A percentile compares a stretch with the other conserved stretches of the same genome.
Evolutionary conservation across 1,284 basidiomycete genomes (phyloP).

Genomic region (Rhizopogon hawkerae): DNA sequence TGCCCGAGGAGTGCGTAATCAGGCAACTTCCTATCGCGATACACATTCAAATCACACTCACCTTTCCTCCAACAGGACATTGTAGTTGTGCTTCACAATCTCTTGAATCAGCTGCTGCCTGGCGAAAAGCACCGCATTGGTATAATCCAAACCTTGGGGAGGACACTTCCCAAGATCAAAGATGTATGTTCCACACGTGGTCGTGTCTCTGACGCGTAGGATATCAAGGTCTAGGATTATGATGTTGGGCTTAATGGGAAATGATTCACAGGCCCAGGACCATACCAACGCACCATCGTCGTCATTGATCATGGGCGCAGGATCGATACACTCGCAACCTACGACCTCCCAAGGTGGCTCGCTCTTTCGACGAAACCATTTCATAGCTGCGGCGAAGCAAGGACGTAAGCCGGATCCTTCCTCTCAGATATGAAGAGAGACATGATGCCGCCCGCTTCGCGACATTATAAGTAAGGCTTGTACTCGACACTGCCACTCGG

Average conservation of each 20-base stretch:
- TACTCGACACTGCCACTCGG: slow-evolving; percentile 17
- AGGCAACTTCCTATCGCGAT: slow-evolving; percentile 7
- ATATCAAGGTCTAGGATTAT: slow-evolving; percentile 49
- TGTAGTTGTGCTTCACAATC: slow-evolving; percentile 48
- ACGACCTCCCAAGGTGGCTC: slow-evolving; percentile 71
- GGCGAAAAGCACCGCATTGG: slow-evolving; percentile 52
- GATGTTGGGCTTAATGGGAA: background rate
- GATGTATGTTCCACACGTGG: slow-evolving; percentile 52
- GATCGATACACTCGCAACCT: slow-evolving; percentile 51
- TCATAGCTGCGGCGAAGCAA: slow-evolving; percentile 18
- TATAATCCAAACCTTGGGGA: slow-evolving; percentile 32
- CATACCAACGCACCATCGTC: slow-evolving; percentile 42
- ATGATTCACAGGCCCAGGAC: slow-evolving; percentile 1
- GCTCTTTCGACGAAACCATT: slow-evolving; percentile 41
- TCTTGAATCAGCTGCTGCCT: slow-evolving; percentile 54
- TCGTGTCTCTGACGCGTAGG: slow-evolving; percentile 38
- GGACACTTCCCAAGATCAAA: slow-evolving; percentile 48
- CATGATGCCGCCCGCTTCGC: background rate
- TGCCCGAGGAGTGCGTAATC: slow-evolving; percentile 23
- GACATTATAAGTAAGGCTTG: background rate
- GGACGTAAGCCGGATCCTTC: background rate
- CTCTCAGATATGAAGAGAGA: background rate
- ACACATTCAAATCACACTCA: slow-evolving; percentile 24
- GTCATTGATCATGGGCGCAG: slow-evolving; percentile 55
- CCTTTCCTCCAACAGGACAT: slow-evolving; percentile 62